Conservation (phyloP, 2,329 filamentous ascomycete species). For the Aureobasidium musti region DNA sequence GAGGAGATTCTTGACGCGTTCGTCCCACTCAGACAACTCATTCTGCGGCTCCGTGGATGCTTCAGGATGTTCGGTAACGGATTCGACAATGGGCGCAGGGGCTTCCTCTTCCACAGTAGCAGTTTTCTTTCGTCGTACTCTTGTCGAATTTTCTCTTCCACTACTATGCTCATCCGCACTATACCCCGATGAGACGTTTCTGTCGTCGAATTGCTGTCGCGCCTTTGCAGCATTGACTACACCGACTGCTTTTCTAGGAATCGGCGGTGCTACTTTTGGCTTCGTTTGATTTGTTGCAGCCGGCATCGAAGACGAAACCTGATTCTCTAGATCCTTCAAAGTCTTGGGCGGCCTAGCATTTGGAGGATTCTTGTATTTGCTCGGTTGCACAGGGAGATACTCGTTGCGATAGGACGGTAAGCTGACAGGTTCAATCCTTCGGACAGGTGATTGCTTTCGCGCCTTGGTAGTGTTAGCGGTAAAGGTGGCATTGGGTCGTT, state of each 20-base stretch:
- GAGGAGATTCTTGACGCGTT: constrained; percentile 64
- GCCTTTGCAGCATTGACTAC: constrained; percentile 40
- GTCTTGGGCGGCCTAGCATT: constrained; percentile 34
- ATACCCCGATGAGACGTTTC: constrained; percentile 28
- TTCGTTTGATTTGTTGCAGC: constrained; percentile 1
- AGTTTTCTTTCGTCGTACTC: constrained; percentile 47
- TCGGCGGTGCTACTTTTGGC: constrained; percentile 33
- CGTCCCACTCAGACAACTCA: constrained; percentile 59
- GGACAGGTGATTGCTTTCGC: constrained; percentile 29
- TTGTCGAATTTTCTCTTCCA: constrained; percentile 14
- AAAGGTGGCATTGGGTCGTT: not conserved
- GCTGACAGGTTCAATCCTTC: constrained; percentile 25
- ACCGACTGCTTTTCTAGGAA: constrained; percentile 44
- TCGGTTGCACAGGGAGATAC: constrained; percentile 47
- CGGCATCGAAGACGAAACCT: constrained; percentile 24
- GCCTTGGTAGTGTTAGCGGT: constrained; percentile 24
- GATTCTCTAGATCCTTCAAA: constrained; percentile 10
- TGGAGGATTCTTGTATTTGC: constrained; percentile 38
- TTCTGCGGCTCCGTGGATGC: constrained; percentile 5
- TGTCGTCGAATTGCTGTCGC: constrained; percentile 40
- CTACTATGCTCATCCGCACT: constrained; percentile 32
- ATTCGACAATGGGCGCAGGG: not conserved
- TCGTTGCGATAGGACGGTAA: constrained; percentile 53
- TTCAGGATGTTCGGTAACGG: not conserved
- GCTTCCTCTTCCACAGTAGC: constrained; percentile 9